These are phyloP conservation scores for Coniella vitis DNA, from an alignment of 2,329 filamentous ascomycete genomes.

Conservation along the genomic window DNA sequence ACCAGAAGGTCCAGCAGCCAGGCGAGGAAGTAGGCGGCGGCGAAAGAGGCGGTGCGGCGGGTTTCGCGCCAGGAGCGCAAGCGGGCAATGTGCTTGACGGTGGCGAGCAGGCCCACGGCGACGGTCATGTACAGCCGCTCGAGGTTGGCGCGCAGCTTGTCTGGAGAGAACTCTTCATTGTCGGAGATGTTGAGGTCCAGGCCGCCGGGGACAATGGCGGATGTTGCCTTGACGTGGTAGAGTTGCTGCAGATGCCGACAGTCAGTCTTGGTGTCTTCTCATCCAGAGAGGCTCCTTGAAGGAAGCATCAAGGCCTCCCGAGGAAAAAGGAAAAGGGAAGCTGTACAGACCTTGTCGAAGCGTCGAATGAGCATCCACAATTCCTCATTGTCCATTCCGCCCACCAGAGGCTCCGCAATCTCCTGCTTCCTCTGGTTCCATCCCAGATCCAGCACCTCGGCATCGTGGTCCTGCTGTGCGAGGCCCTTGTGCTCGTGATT, in stretches of 20 bases:
- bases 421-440: conserved; percentile 56
- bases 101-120: conserved; percentile 56
- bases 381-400: conserved; percentile 64
- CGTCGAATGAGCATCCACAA: conserved; percentile 65
- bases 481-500: conserved; percentile 37
- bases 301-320: too few species aligned
- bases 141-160: conserved; percentile 71
- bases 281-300: too few species aligned
- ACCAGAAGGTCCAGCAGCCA: conserved; percentile 69
- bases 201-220: conserved; percentile 53
- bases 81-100: conserved; percentile 67
- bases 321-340: conserved; percentile 1
- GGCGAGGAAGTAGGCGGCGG: conserved; percentile 47
- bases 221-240: conserved; percentile 61
- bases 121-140: conserved; percentile 81
- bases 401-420: conserved; percentile 55
- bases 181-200: conserved; percentile 76
- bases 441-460: conserved; percentile 59
- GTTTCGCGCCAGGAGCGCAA: conserved; percentile 75
- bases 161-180: conserved; percentile 77
- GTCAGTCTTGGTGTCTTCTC: background rate
- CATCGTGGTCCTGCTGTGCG: conserved; percentile 41
- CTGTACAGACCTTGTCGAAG: conserved; percentile 58
- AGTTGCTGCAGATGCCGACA: conserved; percentile 37
- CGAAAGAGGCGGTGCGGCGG: conserved; percentile 59